Base-by-base conservation (phyloP, 306 rosid species). In the Sindora glabra region DNA sequence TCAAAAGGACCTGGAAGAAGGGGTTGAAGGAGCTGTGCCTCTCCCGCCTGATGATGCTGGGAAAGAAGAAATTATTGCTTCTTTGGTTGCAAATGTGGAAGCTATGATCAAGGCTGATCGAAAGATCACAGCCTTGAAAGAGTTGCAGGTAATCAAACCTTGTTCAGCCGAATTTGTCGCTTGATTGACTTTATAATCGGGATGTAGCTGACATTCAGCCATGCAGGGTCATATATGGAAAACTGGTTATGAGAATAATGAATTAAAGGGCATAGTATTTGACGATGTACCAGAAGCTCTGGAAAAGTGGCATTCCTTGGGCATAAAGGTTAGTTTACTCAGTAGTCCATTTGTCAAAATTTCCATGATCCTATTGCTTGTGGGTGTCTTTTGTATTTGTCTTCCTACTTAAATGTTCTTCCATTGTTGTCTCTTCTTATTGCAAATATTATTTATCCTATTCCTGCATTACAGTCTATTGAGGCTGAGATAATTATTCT, bases 51-150 rank as follows among this genome's bases (percentile, higher is more conserved):
- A 81, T 37, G 85, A 76, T 63, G 83, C 81, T 21, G 89, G 90
- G 56, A 92, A 88, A 84, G 88, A 83, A 69, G 82, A 72, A 40
- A 89, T 88, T 41, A 68, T 92, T 86, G 82, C 77, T 67, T 89
- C 95, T 59, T 51, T 92, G 58, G 96, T 88, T 59, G 79, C 82
- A 39, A 88, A 92, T 67, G 90, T 86, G 61, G 85, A 86, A 59
- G 85, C 85, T 46, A 92, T 92, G 98, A 92, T 92, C 67, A 88
- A 80, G 76, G 98, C 98, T 62, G 98, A 92, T 77, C 71, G 94
- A 69, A 88, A 88, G 79, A 86, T 92, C 79, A 79, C 94, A 64
- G 86, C 96, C 58, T 73, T 86, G 59, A 92, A 92, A 80, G 95
- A 92, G 81, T 82, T 92, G 84, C 98, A 88, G 81, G 98, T 88